Conservation (phyloP, 1,284 basidiomycete species). For the Schizophyllum amplum region DNA sequence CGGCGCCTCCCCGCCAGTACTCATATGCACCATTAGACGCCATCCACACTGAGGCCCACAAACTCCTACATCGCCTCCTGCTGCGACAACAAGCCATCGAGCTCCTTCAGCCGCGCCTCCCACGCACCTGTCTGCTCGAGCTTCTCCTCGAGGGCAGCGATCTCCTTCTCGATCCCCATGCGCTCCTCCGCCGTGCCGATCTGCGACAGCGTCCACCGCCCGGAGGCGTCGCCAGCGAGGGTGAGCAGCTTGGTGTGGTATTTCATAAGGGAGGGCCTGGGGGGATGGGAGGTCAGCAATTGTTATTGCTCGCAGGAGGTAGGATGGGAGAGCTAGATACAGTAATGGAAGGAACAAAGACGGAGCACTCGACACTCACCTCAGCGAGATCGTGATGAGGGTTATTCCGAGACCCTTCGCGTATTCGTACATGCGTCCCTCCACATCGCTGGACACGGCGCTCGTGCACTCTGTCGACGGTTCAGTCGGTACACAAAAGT, state of each 20-base stretch:
- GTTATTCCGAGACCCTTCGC: slow-evolving; percentile 91
- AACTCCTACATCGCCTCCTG: slow-evolving; percentile 11
- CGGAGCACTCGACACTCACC: slow-evolving; percentile 29
- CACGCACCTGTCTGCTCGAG: slow-evolving; percentile 61
- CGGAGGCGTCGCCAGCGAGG: slow-evolving; percentile 56
- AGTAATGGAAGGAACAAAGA: neutral
- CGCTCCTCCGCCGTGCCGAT: slow-evolving; percentile 68
- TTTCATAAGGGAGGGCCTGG: slow-evolving; percentile 60
- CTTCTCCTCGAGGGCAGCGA: slow-evolving; percentile 54
- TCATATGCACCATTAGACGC: too few species aligned
- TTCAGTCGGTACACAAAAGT: neutral
- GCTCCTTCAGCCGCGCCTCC: slow-evolving; percentile 53
- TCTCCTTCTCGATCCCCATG: slow-evolving; percentile 69
- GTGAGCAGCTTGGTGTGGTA: slow-evolving; percentile 81
- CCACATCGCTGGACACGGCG: slow-evolving; percentile 94
- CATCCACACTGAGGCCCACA: too few species aligned
- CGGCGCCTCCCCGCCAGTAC: neutral
- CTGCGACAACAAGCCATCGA: slow-evolving; percentile 40
- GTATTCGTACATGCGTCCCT: slow-evolving; percentile 93
- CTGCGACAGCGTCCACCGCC: slow-evolving; percentile 62
- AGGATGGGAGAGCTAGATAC: neutral
- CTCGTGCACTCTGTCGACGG: slow-evolving; percentile 76
- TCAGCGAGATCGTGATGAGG: slow-evolving; percentile 84
- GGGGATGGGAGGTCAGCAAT: too few species aligned
- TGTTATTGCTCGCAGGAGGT: too few species aligned